phyloP scores from a whole-genome alignment of 2,329 filamentous ascomycete genomes.

The Cladosporium sp. region DNA sequence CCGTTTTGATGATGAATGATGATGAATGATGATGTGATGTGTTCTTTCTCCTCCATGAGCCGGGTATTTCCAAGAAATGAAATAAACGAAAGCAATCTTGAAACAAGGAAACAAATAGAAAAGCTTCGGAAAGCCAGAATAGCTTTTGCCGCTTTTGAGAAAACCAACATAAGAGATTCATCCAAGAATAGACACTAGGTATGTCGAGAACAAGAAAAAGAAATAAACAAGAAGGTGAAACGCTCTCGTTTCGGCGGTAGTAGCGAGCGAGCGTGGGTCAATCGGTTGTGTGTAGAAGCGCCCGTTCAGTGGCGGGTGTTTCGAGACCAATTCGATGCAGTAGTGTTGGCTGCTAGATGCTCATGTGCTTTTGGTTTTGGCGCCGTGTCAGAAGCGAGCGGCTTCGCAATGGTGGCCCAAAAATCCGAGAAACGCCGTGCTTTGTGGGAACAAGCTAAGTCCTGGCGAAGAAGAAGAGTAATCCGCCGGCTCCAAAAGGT shows the following conservation, averaged over 20 bases:
- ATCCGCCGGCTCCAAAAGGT: background rate
- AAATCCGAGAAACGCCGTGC: conserved; percentile 4
- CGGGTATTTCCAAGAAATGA: conserved; percentile 6
- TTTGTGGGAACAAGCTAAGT: conserved; percentile 12
- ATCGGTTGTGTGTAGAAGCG: background rate
- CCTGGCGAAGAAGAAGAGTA: background rate
- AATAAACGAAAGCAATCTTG: background rate
- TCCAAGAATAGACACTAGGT: conserved; percentile 2
- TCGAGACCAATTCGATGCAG: background rate
- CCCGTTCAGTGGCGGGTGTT: background rate
- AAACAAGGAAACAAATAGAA: background rate
- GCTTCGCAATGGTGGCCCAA: background rate
- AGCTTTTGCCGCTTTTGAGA: background rate
- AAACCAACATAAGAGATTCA: background rate
- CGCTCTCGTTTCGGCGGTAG: background rate
- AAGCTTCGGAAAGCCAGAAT: background rate
- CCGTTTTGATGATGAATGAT: background rate
- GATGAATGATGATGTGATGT: background rate
- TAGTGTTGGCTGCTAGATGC: background rate
- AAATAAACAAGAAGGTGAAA: background rate
- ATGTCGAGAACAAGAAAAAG: background rate
- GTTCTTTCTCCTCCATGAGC: background rate
- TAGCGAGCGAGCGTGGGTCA: background rate
- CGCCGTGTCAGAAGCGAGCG: background rate
- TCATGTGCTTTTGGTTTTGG: background rate